Percentiles rank a stretch among this genome's conserved stretches.
These are phyloP conservation scores for Fusarium sp. DNA, from an alignment of 2,329 filamentous ascomycete genomes.

Conservation along the genomic window DNA sequence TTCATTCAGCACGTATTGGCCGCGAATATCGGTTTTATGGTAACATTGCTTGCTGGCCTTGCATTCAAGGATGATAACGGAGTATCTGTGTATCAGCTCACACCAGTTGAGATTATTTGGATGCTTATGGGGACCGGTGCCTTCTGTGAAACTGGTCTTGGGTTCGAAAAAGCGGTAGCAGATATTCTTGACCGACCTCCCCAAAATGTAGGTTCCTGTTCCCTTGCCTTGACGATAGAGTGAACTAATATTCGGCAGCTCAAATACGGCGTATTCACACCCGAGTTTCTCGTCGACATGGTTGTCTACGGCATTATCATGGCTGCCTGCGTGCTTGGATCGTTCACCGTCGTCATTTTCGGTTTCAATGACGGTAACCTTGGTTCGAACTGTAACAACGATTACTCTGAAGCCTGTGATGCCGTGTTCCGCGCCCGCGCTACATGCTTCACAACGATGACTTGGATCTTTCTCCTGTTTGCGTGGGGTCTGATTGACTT, in stretches of 20 bases:
- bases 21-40: slow-evolving; percentile 74
- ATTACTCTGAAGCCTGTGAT: slow-evolving; percentile 61
- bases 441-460: slow-evolving; percentile 72
- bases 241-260: slow-evolving; percentile 35
- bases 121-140: slow-evolving; percentile 79
- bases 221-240: background rate
- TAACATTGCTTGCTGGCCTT: slow-evolving; percentile 72
- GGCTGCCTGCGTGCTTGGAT: slow-evolving; percentile 64
- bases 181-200: slow-evolving; percentile 75
- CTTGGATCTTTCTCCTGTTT: slow-evolving; percentile 75
- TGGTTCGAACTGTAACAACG: slow-evolving; percentile 65
- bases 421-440: slow-evolving; percentile 71
- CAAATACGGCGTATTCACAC: slow-evolving; percentile 68
- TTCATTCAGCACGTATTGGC: slow-evolving; percentile 74
- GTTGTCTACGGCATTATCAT: slow-evolving; percentile 72
- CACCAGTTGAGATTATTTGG: slow-evolving; percentile 78
- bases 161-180: slow-evolving; percentile 72
- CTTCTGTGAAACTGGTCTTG: slow-evolving; percentile 76
- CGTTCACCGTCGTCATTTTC: slow-evolving; percentile 67
- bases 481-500: slow-evolving; percentile 76
- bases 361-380: slow-evolving; percentile 59
- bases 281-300: slow-evolving; percentile 71
- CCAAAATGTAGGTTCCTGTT: slow-evolving; percentile 15
- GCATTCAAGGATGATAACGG: slow-evolving; percentile 72
- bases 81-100: slow-evolving; percentile 75